Evolutionary conservation across 1,139 yeast genomes (phyloP), one percentile per base, ranked within the genome.

Genomic region (Saccharomyces hybrid): DNA sequence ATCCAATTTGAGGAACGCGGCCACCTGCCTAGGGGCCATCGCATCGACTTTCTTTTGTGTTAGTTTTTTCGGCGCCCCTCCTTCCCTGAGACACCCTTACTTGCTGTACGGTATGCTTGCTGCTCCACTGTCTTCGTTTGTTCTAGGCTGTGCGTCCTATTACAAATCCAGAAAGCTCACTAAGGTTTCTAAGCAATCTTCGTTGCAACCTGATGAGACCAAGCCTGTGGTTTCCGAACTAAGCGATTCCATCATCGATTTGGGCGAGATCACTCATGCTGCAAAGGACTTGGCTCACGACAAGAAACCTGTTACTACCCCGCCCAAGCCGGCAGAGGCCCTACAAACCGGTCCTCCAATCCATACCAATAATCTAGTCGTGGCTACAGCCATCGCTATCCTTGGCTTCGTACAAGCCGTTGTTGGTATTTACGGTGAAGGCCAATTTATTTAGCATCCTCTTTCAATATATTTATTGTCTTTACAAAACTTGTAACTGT

Each of bases 31-130:
- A 3, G 71, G 72, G n/a, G 47, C 62, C 7, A 19, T 71, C 2
- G 61, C 73, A 2, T 56, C 71, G 1, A 51, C 61, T 2, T 67
- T 71, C 26, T 70, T 72, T 56, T 68, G 67, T 28, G 46, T 67
- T 29, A 69, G 72, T 26, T 72, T 67, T 54, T 65, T 64, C 51
- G 64, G 67, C 11, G 69, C 72, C 0, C 74, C 74, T 31, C 42
- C 52, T 4, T 56, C 55, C 16, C 56, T 61, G 52, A 65, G 66
- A 59, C 75, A 65, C 56, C 75, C 75, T 16, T 72, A 72, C 56
- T 59, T 72, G 53, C 21, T 65, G 1, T 65, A 65, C 55, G 69
- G 73, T 5, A 67, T 71, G 51, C 54, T 69, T 32, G 67, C 68
- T 0, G 65, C 68, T 47, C 75, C 75, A 26, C 42, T 68, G 2